Evolutionary conservation across 2,329 filamentous ascomycete genomes (phyloP).

Genomic region (Tolypocladium tropicale): DNA sequence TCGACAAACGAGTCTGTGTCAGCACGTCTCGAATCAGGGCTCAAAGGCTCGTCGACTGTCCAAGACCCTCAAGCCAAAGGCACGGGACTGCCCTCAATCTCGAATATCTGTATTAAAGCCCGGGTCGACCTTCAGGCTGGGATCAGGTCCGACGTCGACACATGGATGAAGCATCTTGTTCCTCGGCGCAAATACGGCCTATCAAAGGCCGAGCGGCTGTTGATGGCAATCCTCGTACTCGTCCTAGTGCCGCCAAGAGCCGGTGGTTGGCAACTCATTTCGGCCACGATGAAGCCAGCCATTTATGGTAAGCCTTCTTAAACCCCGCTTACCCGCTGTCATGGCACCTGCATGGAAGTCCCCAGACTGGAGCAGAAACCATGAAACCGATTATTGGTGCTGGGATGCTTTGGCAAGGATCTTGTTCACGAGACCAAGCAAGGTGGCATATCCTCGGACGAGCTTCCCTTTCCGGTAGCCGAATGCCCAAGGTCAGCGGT

Average conservation of each 20-base stretch:
- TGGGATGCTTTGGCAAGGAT: background rate
- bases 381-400: background rate
- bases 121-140: background rate
- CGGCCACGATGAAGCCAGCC: background rate
- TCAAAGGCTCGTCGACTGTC: too few relatives aligned
- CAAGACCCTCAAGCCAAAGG: background rate
- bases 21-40: too few relatives aligned
- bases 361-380: background rate
- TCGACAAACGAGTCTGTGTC: too few relatives aligned
- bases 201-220: too few relatives aligned
- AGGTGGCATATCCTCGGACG: background rate
- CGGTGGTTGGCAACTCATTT: background rate
- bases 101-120: background rate
- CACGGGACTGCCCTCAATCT: background rate
- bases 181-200: too few relatives aligned
- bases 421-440: background rate
- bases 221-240: background rate
- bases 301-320: too few relatives aligned
- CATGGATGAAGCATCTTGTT: too few relatives aligned
- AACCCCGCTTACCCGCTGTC: background rate
- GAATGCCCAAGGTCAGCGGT: background rate
- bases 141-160: background rate
- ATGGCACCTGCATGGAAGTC: background rate
- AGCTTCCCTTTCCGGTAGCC: background rate
- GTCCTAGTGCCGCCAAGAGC: background rate